phyloP scores from a whole-genome alignment of 345 rosid genomes.

The Abelmoschus esculentus region DNA sequence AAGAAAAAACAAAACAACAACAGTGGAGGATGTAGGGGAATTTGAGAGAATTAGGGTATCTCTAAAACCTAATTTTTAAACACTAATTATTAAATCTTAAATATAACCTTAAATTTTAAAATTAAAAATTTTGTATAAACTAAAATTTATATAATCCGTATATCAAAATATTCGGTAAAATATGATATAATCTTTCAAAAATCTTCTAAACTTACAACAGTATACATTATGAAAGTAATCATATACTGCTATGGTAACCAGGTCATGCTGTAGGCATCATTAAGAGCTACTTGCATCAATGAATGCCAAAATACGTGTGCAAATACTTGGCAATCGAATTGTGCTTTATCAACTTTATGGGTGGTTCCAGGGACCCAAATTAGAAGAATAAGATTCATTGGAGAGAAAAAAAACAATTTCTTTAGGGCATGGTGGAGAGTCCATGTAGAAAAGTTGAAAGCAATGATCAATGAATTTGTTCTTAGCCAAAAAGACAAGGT shows the following conservation, averaged over 20 bases:
- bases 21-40: too few relatives aligned
- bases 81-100: too few relatives aligned
- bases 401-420: background rate
- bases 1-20: too few relatives aligned
- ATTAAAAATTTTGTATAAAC: too few relatives aligned
- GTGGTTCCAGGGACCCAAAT: conserved; percentile 38
- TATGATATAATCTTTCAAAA: too few relatives aligned
- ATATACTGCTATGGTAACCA: background rate
- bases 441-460: conserved; percentile 31
- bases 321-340: background rate
- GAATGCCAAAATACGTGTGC: background rate
- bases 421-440: conserved; percentile 39
- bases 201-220: too few relatives aligned
- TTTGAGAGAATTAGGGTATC: too few relatives aligned
- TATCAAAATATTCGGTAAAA: too few relatives aligned
- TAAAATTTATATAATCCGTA: too few relatives aligned
- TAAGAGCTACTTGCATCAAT: background rate
- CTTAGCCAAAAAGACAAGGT: conserved; percentile 12
- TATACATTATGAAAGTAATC: background rate
- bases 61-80: too few relatives aligned
- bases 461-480: conserved; percentile 24
- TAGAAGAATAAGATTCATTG: conserved; percentile 48
- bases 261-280: background rate
- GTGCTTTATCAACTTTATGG: background rate
- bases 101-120: too few relatives aligned